Percentiles rank a stretch among this genome's conserved stretches.
Evolutionary conservation across 306 rosid genomes (phyloP).

Genomic region (Arachis stenosperma): DNA sequence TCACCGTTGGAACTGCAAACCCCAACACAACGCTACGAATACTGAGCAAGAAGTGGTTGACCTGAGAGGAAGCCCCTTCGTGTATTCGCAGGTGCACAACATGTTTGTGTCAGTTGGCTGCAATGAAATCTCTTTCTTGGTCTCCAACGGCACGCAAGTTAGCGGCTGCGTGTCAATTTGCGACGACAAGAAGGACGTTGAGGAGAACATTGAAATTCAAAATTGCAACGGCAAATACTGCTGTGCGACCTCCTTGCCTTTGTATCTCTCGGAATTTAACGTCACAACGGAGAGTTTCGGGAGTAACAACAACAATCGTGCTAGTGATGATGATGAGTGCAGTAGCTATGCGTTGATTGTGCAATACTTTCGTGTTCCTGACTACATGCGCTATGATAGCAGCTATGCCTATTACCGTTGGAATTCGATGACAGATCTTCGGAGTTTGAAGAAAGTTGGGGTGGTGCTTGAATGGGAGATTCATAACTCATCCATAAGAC

Average conservation of each 20-base stretch:
- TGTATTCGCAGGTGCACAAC: not conserved
- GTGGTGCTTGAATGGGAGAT: not conserved
- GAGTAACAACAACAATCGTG: no score
- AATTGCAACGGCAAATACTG: slow-evolving; percentile 12
- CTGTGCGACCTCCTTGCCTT: slow-evolving; percentile 11
- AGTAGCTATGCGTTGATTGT: slow-evolving; percentile 28
- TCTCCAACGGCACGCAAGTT: slow-evolving; percentile 1
- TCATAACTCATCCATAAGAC: not conserved
- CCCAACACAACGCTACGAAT: not conserved
- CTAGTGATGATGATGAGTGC: not conserved
- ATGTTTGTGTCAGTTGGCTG: slow-evolving; percentile 31
- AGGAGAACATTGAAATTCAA: not conserved
- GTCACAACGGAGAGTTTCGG: not conserved
- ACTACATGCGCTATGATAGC: no score
- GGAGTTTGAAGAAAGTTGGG: no score
- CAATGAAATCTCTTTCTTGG: not conserved
- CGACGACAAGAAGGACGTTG: not conserved
- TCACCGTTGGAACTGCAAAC: not conserved
- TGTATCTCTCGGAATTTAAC: not conserved
- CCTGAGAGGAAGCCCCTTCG: slow-evolving; percentile 33
- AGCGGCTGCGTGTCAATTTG: slow-evolving; percentile 40
- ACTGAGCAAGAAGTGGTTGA: not conserved
- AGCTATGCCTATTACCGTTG: no score
- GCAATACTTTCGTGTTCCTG: no score
- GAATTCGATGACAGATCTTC: no score